Conservation (phyloP, 2,329 filamentous ascomycete species). For the Colletotrichum lupini region DNA sequence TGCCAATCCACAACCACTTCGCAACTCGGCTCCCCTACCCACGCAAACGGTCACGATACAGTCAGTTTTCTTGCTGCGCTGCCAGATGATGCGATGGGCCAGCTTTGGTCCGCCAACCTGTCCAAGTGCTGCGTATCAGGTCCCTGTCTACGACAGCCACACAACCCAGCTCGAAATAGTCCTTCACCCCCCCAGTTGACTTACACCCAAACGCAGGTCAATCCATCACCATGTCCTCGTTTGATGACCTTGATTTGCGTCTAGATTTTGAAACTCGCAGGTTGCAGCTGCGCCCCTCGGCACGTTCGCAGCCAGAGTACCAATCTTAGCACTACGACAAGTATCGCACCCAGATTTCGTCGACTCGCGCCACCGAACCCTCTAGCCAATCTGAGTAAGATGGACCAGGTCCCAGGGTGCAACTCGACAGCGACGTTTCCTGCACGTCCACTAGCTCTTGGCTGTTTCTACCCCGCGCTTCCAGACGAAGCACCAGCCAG, state of each 20-base stretch:
- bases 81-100: too few species aligned
- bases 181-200: background rate
- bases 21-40: background rate
- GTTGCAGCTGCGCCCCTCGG: slow-evolving; percentile 1
- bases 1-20: background rate
- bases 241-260: background rate
- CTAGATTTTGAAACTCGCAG: slow-evolving; percentile 1
- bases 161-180: slow-evolving; percentile 8
- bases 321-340: background rate
- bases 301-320: background rate
- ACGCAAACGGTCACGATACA: slow-evolving; percentile 8
- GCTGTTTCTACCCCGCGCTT: slow-evolving; percentile 18
- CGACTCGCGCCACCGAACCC: background rate
- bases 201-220: background rate
- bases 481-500: background rate
- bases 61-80: background rate
- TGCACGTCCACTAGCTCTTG: background rate
- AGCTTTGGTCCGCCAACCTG: background rate
- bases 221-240: background rate
- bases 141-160: background rate
- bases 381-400: background rate
- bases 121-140: background rate
- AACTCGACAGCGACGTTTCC: background rate
- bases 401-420: background rate
- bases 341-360: background rate